These are phyloP conservation scores for Termitomyces sp. DNA, from an alignment of 768 basidiomycete species.

Conservation along the genomic window DNA sequence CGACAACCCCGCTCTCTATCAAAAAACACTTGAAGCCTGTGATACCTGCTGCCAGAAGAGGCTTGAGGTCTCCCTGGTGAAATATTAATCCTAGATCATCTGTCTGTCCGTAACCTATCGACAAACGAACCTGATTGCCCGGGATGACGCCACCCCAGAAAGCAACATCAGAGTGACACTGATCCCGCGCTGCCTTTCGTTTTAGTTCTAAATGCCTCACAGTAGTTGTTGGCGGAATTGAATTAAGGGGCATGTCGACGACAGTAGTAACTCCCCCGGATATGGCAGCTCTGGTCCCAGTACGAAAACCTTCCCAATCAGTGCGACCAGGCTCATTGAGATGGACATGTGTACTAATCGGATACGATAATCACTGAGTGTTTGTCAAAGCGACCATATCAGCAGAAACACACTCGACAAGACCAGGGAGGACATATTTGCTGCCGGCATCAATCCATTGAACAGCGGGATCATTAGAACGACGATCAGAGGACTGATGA, in stretches of 20 bases:
- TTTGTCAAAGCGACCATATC: slow-evolving; percentile 2
- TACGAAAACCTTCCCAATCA: slow-evolving; percentile 91
- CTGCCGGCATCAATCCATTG: slow-evolving; percentile 51
- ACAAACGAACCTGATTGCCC: slow-evolving; percentile 63
- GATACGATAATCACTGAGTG: slow-evolving; percentile 1
- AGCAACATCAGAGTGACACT: slow-evolving; percentile 77
- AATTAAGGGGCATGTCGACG: slow-evolving; percentile 98
- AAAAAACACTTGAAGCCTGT: slow-evolving; percentile 98
- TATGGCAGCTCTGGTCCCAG: slow-evolving; percentile 85
- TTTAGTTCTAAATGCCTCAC: slow-evolving; percentile 70
- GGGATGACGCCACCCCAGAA: slow-evolving; percentile 98
- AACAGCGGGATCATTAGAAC: slow-evolving; percentile 23
- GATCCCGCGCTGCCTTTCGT: slow-evolving; percentile 59
- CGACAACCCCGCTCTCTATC: slow-evolving; percentile 93
- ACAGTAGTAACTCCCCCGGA: slow-evolving; percentile 95
- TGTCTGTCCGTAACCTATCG: neutral
- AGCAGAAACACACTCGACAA: slow-evolving; percentile 61
- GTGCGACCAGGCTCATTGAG: slow-evolving; percentile 92
- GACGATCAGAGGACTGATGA: slow-evolving; percentile 24
- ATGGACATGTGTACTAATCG: slow-evolving; percentile 78
- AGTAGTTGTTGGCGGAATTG: slow-evolving; percentile 93
- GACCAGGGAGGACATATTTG: slow-evolving; percentile 64
- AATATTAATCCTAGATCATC: neutral
- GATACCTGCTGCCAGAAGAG: slow-evolving; percentile 76
- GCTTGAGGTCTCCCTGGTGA: slow-evolving; percentile 59